Evolutionary conservation across 352 stramenopile genomes (phyloP).

Genomic region (Hyaloperonospora brassicae): DNA sequence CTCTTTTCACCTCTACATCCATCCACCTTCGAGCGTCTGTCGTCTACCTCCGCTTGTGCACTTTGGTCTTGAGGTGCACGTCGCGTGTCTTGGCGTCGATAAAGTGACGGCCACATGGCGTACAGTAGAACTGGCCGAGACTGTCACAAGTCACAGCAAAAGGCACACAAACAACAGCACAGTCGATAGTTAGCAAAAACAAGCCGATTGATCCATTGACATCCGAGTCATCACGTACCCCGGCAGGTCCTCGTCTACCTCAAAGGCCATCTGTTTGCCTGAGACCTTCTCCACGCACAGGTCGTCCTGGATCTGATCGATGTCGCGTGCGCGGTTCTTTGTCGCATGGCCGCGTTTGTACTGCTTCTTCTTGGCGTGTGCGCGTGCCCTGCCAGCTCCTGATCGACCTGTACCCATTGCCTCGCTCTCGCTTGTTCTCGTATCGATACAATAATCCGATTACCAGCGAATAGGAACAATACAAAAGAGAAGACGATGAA

Average conservation of each 20-base stretch:
- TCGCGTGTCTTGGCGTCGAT: conserved; percentile 74
- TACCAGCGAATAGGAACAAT: conserved; percentile 14
- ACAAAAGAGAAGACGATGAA: too few relatives aligned
- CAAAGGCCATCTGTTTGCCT: conserved; percentile 57
- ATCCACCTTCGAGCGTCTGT: background rate
- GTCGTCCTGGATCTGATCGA: conserved; percentile 87
- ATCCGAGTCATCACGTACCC: conserved; percentile 30
- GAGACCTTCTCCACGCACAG: conserved; percentile 48
- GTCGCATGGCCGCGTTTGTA: conserved; percentile 82
- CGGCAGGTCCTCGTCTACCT: conserved; percentile 78
- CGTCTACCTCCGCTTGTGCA: conserved; percentile 75
- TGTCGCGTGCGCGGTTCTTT: conserved; percentile 68
- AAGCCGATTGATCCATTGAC: background rate
- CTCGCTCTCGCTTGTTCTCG: conserved; percentile 1
- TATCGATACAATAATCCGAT: conserved; percentile 2
- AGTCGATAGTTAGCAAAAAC: background rate
- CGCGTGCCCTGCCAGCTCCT: conserved; percentile 47
- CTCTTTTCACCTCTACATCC: background rate
- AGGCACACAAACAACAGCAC: conserved; percentile 2
- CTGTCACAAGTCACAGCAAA: conserved; percentile 13
- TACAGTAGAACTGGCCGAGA: conserved; percentile 85
- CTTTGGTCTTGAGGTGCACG: conserved; percentile 74
- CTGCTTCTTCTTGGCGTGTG: conserved; percentile 80
- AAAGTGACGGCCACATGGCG: conserved; percentile 78
- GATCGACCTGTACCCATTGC: conserved; percentile 33